A percentile compares a stretch with the other conserved stretches of the same genome.
These are phyloP conservation scores for Nymphaea thermarum DNA, from an alignment of 164 flowering plant species.

Conservation along the genomic window DNA sequence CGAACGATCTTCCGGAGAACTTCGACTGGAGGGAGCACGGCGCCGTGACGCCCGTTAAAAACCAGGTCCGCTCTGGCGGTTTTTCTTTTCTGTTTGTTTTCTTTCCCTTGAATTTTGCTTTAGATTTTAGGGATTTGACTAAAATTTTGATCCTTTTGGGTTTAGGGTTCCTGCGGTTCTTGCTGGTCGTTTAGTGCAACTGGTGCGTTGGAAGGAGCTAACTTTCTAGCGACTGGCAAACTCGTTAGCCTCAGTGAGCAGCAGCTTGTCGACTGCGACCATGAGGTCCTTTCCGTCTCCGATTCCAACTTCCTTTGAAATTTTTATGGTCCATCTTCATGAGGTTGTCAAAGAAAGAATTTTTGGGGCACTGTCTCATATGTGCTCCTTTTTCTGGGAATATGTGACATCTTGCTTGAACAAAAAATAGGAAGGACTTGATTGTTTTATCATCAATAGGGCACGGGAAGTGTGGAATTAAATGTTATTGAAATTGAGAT, in stretches of 20 bases:
- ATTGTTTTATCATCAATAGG: background rate
- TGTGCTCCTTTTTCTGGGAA: no score
- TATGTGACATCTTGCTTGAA: no score
- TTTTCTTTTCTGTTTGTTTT: background rate
- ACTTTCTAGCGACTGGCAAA: slow-evolving; percentile 62
- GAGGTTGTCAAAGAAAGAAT: no score
- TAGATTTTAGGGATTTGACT: background rate
- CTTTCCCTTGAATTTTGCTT: background rate
- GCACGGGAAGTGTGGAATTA: no score
- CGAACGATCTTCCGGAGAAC: slow-evolving; percentile 58
- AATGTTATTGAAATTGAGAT: no score
- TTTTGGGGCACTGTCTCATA: no score
- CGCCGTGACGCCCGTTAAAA: slow-evolving; percentile 76
- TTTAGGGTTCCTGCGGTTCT: slow-evolving; percentile 88
- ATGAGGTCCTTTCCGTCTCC: slow-evolving; percentile 35
- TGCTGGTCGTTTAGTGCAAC: slow-evolving; percentile 95
- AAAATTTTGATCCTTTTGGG: background rate
- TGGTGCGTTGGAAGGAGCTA: slow-evolving; percentile 91
- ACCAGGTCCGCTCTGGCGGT: slow-evolving; percentile 44
- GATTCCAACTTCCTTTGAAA: background rate
- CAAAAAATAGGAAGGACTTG: background rate
- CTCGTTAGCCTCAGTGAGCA: slow-evolving; percentile 89
- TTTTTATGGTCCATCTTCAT: no score
- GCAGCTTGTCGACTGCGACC: slow-evolving; percentile 93
- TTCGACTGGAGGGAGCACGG: slow-evolving; percentile 95